Base-by-base conservation (phyloP, 176 grass and related monocot species). In the Aegilops sharonensis region DNA sequence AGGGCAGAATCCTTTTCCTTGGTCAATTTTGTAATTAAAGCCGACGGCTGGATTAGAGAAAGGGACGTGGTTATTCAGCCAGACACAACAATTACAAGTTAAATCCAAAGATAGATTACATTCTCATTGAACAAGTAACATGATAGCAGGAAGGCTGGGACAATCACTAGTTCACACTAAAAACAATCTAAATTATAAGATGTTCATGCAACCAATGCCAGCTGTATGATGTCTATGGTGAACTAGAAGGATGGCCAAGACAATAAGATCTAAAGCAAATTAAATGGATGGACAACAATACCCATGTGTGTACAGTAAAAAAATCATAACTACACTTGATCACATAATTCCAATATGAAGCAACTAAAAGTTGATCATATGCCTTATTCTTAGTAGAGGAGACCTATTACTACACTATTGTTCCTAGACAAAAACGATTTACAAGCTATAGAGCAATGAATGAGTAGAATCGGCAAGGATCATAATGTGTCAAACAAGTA, bases 1-100 rank as follows among this genome's bases (percentile, higher is more conserved):
- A 90, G 78, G 65, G 85, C 91, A 85, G 88, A 90, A 78, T 90
- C 84, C 57, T 59, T 92, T 85, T 87, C 91, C 72, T 92, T 77
- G 0, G 54, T 85, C 54, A 92, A 64, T 76, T 84, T 90, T 87
- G 77, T 63, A 78, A 92, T 78, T 40, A 90, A 61, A 73, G 85
- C 64, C 54, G 2, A 47, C 14, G 76, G 27, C 91, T 92, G 81
- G 29, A 85, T 47, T 68, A 73, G 64, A 71, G 18, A 78, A 88
- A 85, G 2, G 78, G 37, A 85, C 36, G 27, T 84, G 18, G 72
- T 64, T 62, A 78, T 75, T 85, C 50, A 85, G 24, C 48, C 27
- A 87, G 48, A 32, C 68, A 75, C 5, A 79, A 66, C 15, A 50
- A 77, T 21, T 24, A 63, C 20, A 60, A 36, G 2, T 36, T 5